Evolutionary conservation across 106 monocot genomes (phyloP), one percentile per base, ranked within the genome.

Genomic region (Dendrobium chrysotoxum): DNA sequence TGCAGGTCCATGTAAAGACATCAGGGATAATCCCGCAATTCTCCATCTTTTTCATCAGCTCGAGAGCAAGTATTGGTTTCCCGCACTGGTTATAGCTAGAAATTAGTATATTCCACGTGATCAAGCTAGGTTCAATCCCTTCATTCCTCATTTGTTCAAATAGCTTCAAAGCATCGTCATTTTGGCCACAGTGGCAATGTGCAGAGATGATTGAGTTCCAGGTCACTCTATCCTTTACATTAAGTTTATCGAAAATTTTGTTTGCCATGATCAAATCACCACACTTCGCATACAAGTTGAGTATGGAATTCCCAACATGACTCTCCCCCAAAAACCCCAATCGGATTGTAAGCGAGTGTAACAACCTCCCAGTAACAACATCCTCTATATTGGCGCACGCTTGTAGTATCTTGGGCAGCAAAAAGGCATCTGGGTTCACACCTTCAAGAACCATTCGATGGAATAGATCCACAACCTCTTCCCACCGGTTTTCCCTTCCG

Each of bases 181-280:
- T 83, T 64, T 84, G 80, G 6, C 88, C 92, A 30, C 64, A 80
- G 3, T 80, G 83, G 82, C 89, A 94, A 81, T 88, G 77, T 26
- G 89, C 97, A 20, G 84, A 94, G n/a, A 97, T 94, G 42, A 97
- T 86, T 7, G 91, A 90, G 84, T 97, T 97, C 97, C 97, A 97
- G 7, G 89, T 78, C 31, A 94, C 94, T 73, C 75, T 35, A 79
- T 97, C 89, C 88, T 79, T 87, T 1, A 28, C 39, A 16, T 1
- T 75, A 89, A 97, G 79, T 42, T 84, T 79, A 31, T 82, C 80
- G 53, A 97, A 97, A 71, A 91, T 82, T 50, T 42, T 86, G 61
- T 54, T 82, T 0, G 92, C 92, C 31, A 39, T 18, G 3, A 3
- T 77, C 80, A 97, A 73, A 16, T 94, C 83, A 2, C 91, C 91